Evolutionary conservation across 192 early-diverging fungal genomes (phyloP).

Genomic region (Dissophora ornata): DNA sequence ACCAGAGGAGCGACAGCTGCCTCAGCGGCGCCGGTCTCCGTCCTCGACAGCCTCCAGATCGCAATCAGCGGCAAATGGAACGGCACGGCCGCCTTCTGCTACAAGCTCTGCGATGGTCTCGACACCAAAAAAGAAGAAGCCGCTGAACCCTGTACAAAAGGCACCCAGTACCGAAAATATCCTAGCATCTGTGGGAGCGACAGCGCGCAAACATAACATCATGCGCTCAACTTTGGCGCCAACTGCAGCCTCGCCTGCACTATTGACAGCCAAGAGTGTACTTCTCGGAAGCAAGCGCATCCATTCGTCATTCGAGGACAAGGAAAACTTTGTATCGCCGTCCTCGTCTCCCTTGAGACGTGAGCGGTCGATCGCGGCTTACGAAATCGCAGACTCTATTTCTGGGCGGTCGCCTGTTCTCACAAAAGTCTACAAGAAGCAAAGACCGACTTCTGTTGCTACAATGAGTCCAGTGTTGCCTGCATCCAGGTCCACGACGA

Average conservation of each 20-base stretch:
- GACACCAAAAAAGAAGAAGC: constrained; percentile 51
- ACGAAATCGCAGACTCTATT: neutral
- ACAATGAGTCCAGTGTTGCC: neutral
- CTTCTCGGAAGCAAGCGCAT: constrained; percentile 31
- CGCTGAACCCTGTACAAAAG: constrained; percentile 40
- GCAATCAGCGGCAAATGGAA: neutral
- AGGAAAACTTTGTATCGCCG: constrained; percentile 17
- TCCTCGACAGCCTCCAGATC: neutral
- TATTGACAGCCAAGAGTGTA: constrained; percentile 7
- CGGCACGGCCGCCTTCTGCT: neutral
- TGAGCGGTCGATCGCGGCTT: neutral
- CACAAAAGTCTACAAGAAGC: constrained; percentile 15
- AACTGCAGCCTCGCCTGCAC: constrained; percentile 1
- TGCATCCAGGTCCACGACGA: neutral
- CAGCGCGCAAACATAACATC: neutral
- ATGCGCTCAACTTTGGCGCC: constrained; percentile 8
- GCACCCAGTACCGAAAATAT: constrained; percentile 49
- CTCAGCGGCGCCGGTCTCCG: neutral
- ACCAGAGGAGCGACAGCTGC: neutral
- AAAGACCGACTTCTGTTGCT: constrained; percentile 8
- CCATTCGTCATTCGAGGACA: constrained; percentile 22
- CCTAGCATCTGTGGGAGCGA: constrained; percentile 23
- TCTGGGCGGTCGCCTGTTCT: neutral
- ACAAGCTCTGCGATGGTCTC: neutral
- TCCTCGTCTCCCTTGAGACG: neutral